Percentiles rank a stretch among this genome's conserved stretches.
These are phyloP conservation scores for Candida michaelii DNA, from an alignment of 805 yeast species.

Conservation along the genomic window DNA sequence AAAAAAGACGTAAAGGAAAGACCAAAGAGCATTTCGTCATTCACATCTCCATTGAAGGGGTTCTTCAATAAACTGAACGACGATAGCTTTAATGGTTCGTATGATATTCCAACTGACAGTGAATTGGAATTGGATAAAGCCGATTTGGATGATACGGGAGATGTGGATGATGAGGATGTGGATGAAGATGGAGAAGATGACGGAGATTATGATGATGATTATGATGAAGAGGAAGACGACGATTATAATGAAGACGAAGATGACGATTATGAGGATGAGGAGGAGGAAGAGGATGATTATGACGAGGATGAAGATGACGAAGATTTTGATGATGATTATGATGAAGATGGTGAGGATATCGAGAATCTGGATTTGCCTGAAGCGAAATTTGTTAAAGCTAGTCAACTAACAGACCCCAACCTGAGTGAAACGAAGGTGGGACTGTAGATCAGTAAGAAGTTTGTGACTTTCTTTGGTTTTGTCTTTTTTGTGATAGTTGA, in stretches of 20 bases:
- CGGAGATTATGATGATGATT: conserved; percentile 18
- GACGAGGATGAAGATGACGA: conserved; percentile 13
- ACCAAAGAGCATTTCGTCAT: conserved; percentile 34
- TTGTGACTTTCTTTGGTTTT: no score
- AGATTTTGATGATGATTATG: conserved; percentile 15
- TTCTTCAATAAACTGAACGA: conserved; percentile 33
- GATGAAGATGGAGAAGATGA: conserved; percentile 8
- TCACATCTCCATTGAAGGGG: conserved; percentile 41
- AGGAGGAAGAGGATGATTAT: conserved; percentile 11
- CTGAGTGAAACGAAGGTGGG: no score
- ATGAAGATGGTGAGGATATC: conserved; percentile 8
- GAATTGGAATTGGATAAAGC: conserved; percentile 20
- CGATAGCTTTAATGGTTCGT: conserved; percentile 22
- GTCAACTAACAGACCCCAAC: no score
- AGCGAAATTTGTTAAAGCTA: conserved; percentile 2
- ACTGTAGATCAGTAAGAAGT: no score
- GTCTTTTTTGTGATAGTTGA: no score
- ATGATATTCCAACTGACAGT: conserved; percentile 20
- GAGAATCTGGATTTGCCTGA: background rate
- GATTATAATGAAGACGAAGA: conserved; percentile 17
- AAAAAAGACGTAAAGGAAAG: conserved; percentile 22
- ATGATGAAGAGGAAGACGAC: conserved; percentile 16
- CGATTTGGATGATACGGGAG: conserved; percentile 22
- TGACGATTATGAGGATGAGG: conserved; percentile 17
- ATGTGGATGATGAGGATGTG: conserved; percentile 8